Evolutionary conservation across 2,329 filamentous ascomycete genomes (phyloP), one percentile per base, ranked within the genome.

Genomic region (Penicillium rolfsii): DNA sequence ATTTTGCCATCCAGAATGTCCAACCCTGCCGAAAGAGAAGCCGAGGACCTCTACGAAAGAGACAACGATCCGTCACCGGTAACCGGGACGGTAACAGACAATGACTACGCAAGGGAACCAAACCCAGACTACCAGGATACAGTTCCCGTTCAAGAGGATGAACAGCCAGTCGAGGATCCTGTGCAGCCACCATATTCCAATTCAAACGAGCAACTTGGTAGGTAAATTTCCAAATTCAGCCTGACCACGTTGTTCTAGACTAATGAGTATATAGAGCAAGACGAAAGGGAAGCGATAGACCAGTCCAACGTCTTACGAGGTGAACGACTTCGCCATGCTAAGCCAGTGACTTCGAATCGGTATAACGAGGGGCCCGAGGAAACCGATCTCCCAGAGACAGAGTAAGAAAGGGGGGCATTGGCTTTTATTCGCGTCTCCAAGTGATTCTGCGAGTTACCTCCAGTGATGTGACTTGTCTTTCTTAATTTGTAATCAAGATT

Each of bases 161-260:
- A 71, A 4, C 59, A 58, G 19, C 16, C 22, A 3, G 63, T 57
- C 40, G 71, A 74, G 1, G 68, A 72, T 48, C 72, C 70, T 9
- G 65, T 74, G 40, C 70, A 75, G 61, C 71, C 73, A 5, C 69
- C 68, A 5, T 69, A 67, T 43, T 71, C 72, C 2, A 72, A 75
- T 49, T 62, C 64, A n/a, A 59, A 72, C 41, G 43, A 70, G 46
- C 71, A 73, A 61, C 62, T 74, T 14, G 70, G 73, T 74, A 70
- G 30, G 66, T 4, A 46, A 7, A 30, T n/a, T 7, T 16, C 41
- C 19, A 28, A 16, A 22, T 46, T 3, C 24, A 14, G 11, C 30
- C 16, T 6, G 16, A 9, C 5, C 2, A 36, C 7, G 11, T 16
- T 36, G 49, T 24, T 9, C 14, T n/a, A 30, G 8, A 16, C 40